Evolutionary conservation across 1,284 basidiomycete species (phyloP).

Genomic region (Fomitiporia mediterranea): DNA sequence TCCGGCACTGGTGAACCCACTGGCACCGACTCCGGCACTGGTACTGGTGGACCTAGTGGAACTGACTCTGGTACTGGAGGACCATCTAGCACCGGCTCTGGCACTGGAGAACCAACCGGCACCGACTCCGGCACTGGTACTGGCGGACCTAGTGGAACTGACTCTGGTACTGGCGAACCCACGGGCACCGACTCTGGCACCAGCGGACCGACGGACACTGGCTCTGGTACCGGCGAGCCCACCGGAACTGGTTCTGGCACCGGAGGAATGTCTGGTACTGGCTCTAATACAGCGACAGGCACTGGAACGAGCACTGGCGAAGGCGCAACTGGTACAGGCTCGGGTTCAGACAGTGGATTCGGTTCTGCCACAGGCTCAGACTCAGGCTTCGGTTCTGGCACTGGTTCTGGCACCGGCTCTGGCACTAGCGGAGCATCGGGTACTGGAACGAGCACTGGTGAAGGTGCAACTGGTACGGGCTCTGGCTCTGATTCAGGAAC

Average conservation of each 20-base stretch:
- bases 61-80: background rate
- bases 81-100: too few species aligned
- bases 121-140: background rate
- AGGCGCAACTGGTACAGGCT: too few species aligned
- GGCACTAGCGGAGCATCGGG: background rate
- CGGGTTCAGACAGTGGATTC: background rate
- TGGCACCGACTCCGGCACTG: background rate
- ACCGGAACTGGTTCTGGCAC: background rate
- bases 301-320: too few species aligned
- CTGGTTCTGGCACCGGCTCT: background rate
- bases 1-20: background rate
- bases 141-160: background rate
- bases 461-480: background rate
- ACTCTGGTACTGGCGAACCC: background rate
- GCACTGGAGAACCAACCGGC: background rate
- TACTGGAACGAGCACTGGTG: background rate
- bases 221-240: background rate
- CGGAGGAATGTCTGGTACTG: too few species aligned
- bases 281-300: background rate
- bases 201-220: background rate
- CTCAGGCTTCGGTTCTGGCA: background rate
- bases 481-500: background rate
- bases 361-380: background rate
- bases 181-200: conserved; percentile 9
- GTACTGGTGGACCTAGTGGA: background rate